A percentile compares a stretch with the other conserved stretches of the same genome.
phyloP scores from a whole-genome alignment of 345 rosid species.

The Microcos paniculata region DNA sequence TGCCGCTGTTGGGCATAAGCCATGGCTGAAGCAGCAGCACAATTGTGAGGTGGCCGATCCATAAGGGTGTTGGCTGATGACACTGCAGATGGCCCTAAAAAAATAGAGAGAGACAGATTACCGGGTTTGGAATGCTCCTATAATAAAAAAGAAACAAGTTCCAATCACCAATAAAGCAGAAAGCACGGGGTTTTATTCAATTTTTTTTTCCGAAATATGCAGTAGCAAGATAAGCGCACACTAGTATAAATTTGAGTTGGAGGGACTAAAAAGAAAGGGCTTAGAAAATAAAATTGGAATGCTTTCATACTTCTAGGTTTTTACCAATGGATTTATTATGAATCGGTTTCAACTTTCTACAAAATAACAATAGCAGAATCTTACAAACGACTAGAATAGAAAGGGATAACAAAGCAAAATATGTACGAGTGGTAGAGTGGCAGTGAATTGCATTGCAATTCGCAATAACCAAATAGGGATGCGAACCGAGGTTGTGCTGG shows the following conservation, averaged over 20 bases:
- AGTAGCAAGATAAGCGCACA: not conserved
- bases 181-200: not conserved
- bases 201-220: not conserved
- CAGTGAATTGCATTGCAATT: not conserved
- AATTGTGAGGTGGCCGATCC: constrained; percentile 54
- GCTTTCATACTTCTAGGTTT: not conserved
- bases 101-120: not conserved
- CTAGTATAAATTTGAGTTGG: not conserved
- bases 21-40: constrained; percentile 61
- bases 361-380: not conserved
- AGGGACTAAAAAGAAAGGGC: not conserved
- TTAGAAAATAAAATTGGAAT: not conserved
- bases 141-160: not conserved
- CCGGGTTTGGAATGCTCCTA: not conserved
- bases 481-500: not conserved
- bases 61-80: constrained; percentile 19
- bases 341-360: not conserved
- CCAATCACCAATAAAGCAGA: not conserved
- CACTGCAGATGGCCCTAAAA: not conserved
- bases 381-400: not conserved
- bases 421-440: not conserved
- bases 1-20: constrained; percentile 78
- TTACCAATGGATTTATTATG: not conserved
- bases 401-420: not conserved
- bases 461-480: not conserved